Conservation (phyloP, 305 asterid genomes). For the Plantago coronopus region DNA sequence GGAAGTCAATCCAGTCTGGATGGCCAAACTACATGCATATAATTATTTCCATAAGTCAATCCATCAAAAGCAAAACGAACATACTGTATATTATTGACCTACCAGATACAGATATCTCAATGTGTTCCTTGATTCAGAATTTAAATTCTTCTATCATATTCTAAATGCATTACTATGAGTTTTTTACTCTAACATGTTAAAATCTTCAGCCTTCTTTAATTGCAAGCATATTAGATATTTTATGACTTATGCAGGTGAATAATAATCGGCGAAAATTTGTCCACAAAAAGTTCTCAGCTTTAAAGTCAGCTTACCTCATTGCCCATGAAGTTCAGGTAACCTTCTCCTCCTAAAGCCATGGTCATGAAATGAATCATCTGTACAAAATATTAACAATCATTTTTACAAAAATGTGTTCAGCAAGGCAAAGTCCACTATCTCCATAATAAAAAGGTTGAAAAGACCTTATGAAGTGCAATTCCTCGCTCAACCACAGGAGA, state of each 20-base stretch:
- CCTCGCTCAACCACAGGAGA: slow-evolving; percentile 89
- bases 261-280: slow-evolving; percentile 6
- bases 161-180: slow-evolving; percentile 13
- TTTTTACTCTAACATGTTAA: slow-evolving; percentile 8
- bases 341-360: slow-evolving; percentile 97
- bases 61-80: slow-evolving; percentile 17
- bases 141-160: slow-evolving; percentile 7
- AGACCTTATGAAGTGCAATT: slow-evolving; percentile 92
- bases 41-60: slow-evolving; percentile 18
- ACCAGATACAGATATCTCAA: slow-evolving; percentile 11
- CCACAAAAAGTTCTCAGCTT: slow-evolving; percentile 8
- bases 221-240: slow-evolving; percentile 4
- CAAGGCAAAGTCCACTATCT: slow-evolving; percentile 22
- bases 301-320: slow-evolving; percentile 62
- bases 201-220: slow-evolving; percentile 9
- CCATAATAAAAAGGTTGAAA: slow-evolving; percentile 21
- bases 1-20: slow-evolving; percentile 99
- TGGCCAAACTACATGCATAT: slow-evolving; percentile 71
- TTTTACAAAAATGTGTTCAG: slow-evolving; percentile 12
- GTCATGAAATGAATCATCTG: slow-evolving; percentile 98
- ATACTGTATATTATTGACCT: not conserved
- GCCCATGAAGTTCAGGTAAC: slow-evolving; percentile 98
- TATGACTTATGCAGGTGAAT: not conserved
- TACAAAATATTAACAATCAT: slow-evolving; percentile 25
- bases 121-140: not conserved